Percentiles rank a stretch among this genome's conserved stretches.
These are phyloP conservation scores for Pulveroboletus ravenelii DNA, from an alignment of 768 basidiomycete species.

Conservation along the genomic window DNA sequence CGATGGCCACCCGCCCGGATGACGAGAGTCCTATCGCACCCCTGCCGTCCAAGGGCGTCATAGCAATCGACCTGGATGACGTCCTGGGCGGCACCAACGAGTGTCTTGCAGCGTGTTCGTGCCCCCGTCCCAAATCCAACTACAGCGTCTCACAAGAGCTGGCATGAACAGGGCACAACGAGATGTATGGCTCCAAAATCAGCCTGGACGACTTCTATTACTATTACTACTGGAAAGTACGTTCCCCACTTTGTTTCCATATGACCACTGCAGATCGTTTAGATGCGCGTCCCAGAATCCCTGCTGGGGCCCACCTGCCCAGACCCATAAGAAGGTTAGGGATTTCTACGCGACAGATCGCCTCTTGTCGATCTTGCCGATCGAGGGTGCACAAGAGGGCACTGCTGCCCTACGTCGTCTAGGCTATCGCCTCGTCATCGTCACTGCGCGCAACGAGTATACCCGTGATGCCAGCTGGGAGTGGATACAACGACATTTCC, in stretches of 20 bases:
- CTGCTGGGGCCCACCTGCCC: constrained; percentile 57
- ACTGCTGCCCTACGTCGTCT: constrained; percentile 49
- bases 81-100: constrained; percentile 62
- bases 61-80: constrained; percentile 67
- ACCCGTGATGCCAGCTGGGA: constrained; percentile 54
- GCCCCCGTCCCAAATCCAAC: not conserved
- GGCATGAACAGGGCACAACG: constrained; percentile 57
- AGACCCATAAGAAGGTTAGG: constrained; percentile 56
- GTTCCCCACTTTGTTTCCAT: not conserved
- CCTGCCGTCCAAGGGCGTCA: constrained; percentile 34
- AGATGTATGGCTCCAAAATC: constrained; percentile 50
- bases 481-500: constrained; percentile 65
- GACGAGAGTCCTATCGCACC: not conserved
- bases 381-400: constrained; percentile 60
- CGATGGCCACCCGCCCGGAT: not conserved
- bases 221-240: constrained; percentile 74
- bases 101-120: constrained; percentile 49
- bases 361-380: constrained; percentile 44
- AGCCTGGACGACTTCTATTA: constrained; percentile 57
- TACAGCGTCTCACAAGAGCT: not conserved
- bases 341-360: constrained; percentile 52
- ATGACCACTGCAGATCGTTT: not conserved
- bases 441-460: constrained; percentile 65
- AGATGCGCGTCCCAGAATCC: constrained; percentile 34
- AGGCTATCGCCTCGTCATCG: constrained; percentile 67